Conservation (phyloP, 306 rosid genomes). For the Ormosia emarginata region DNA sequence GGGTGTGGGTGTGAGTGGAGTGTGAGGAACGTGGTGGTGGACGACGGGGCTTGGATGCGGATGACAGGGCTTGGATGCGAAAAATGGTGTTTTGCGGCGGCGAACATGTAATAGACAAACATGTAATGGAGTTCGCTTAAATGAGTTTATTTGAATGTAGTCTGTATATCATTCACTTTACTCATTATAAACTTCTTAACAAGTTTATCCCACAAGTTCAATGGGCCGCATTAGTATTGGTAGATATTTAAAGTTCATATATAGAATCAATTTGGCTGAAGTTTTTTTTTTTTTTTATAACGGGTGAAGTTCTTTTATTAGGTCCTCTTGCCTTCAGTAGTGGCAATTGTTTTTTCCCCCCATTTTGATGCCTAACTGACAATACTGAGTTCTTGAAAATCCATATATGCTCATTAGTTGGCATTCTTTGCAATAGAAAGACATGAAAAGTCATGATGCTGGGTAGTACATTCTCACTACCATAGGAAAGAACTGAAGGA, state of each 20-base stretch:
- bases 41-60: too few species aligned
- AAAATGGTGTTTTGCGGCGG: too few species aligned
- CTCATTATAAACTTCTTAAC: conserved; percentile 6
- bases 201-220: conserved; percentile 14
- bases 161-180: not conserved
- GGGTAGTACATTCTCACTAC: conserved; percentile 13
- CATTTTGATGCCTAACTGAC: not conserved
- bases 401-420: not conserved
- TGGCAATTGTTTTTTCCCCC: not conserved
- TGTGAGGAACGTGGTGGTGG: too few species aligned
- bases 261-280: not conserved
- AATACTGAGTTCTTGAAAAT: not conserved
- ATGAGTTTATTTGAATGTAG: not conserved
- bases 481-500: conserved; percentile 46
- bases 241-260: conserved; percentile 13
- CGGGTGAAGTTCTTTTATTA: not conserved
- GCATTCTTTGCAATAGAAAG: conserved; percentile 35
- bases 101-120: too few species aligned
- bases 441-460: conserved; percentile 13
- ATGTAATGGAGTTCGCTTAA: not conserved
- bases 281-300: too few species aligned
- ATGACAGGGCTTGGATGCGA: too few species aligned
- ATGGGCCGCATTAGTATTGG: conserved; percentile 26
- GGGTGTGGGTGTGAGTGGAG: too few species aligned
- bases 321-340: not conserved